Conservation (phyloP, 148 eudicot genomes). For the Nepenthes gracilis region DNA sequence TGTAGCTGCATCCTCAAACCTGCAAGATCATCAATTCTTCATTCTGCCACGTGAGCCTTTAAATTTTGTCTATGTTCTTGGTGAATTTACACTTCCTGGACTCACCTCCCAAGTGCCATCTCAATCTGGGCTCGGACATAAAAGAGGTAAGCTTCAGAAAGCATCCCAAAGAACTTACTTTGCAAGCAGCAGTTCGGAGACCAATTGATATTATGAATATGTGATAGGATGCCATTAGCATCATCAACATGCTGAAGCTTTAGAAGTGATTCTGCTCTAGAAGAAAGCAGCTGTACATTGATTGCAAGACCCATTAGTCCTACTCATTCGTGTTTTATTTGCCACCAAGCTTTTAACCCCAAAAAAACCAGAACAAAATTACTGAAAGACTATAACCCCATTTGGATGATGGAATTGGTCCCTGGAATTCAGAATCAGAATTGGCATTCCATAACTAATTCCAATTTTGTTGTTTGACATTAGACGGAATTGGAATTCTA, state of each 20-base stretch:
- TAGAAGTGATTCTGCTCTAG: constrained; percentile 74
- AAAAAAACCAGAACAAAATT: background rate
- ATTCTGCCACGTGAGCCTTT: constrained; percentile 6
- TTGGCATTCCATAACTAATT: too few species aligned
- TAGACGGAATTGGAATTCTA: too few species aligned
- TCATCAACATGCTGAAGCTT: constrained; percentile 72
- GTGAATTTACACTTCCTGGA: constrained; percentile 12
- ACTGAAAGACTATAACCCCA: too few species aligned
- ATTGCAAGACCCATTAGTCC: background rate
- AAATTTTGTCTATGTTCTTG: constrained; percentile 7
- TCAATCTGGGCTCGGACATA: constrained; percentile 77
- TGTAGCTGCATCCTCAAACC: constrained; percentile 78
- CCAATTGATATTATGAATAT: constrained; percentile 34
- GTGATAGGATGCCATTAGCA: constrained; percentile 37
- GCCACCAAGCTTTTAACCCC: background rate
- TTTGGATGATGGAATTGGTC: too few species aligned
- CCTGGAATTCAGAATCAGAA: too few species aligned
- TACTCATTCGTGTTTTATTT: background rate
- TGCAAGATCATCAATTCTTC: constrained; percentile 43
- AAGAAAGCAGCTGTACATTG: constrained; percentile 49
- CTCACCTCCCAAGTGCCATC: constrained; percentile 89
- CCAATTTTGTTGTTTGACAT: too few species aligned
- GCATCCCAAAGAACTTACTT: constrained; percentile 73
- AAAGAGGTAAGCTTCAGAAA: constrained; percentile 60
- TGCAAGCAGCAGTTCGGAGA: constrained; percentile 31